Evolutionary conservation across 2,329 filamentous ascomycete genomes (phyloP).

Genomic region (Cercospora sp.): DNA sequence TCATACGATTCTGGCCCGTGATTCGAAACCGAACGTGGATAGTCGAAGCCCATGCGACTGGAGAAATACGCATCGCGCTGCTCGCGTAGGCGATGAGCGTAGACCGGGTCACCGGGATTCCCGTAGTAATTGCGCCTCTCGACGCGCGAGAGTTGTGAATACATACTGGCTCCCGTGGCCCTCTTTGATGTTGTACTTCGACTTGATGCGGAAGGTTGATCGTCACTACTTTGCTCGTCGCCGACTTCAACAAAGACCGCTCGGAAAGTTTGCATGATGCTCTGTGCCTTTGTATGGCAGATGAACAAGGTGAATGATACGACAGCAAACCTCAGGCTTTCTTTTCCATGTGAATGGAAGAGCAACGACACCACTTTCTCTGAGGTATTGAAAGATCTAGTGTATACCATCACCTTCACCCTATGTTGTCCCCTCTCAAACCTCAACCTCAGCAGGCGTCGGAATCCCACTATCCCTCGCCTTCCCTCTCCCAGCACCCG

Average conservation of each 20-base stretch:
- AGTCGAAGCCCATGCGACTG: neutral
- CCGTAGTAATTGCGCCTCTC: neutral
- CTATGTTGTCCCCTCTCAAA: neutral
- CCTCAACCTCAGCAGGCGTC: neutral
- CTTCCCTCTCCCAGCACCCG: neutral
- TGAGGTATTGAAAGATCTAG: neutral
- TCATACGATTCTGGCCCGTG: neutral
- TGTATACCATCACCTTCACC: neutral
- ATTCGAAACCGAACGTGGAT: neutral
- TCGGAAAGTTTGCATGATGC: neutral
- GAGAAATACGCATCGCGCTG: neutral
- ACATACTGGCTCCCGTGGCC: too few relatives aligned
- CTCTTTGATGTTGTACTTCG: neutral
- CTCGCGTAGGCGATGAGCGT: neutral
- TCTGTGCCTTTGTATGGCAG: neutral
- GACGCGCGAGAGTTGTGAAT: neutral
- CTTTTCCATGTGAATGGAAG: neutral
- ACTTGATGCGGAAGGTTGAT: neutral
- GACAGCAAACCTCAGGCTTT: neutral
- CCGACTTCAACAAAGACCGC: too few relatives aligned
- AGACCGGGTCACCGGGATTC: neutral
- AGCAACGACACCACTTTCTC: neutral
- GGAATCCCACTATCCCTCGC: conserved; percentile 1
- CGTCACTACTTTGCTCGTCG: neutral
- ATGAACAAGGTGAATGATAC: neutral